Conservation (phyloP, 441 rosid species). For the Adansonia madagascariensis region DNA sequence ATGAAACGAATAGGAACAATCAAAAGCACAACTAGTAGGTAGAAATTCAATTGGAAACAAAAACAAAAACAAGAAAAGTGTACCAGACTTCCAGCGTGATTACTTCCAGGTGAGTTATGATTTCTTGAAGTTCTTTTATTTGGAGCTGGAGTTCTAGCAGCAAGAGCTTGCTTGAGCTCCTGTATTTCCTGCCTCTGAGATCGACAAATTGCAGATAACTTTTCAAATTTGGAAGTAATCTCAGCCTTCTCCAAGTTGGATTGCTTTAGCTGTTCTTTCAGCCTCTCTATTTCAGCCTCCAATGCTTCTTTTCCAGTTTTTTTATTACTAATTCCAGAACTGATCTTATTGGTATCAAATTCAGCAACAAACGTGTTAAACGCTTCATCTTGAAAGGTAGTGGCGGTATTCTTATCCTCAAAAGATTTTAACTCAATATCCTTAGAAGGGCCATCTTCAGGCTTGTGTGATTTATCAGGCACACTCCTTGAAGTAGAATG, state of each 20-base stretch:
- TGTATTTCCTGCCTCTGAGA: conserved; percentile 93
- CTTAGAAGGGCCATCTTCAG: conserved; percentile 47
- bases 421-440: conserved; percentile 58
- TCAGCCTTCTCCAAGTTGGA: conserved; percentile 73
- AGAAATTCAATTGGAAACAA: background rate
- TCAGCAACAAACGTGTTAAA: conserved; percentile 83
- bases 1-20: conserved; percentile 31
- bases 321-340: conserved; percentile 36
- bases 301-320: conserved; percentile 51
- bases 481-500: conserved; percentile 43
- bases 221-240: conserved; percentile 76
- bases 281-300: conserved; percentile 69
- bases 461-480: conserved; percentile 37
- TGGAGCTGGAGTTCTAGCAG: conserved; percentile 63
- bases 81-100: conserved; percentile 54
- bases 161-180: conserved; percentile 86
- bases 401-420: conserved; percentile 40
- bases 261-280: conserved; percentile 76
- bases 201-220: conserved; percentile 91
- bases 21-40: background rate
- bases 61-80: conserved; percentile 4
- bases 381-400: conserved; percentile 54
- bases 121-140: conserved; percentile 48
- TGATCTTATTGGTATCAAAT: conserved; percentile 71
- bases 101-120: conserved; percentile 50